Percentiles rank a stretch among this genome's conserved stretches.
These are phyloP conservation scores for Malania oleifera DNA, from an alignment of 164 flowering plant species.

Conservation along the genomic window DNA sequence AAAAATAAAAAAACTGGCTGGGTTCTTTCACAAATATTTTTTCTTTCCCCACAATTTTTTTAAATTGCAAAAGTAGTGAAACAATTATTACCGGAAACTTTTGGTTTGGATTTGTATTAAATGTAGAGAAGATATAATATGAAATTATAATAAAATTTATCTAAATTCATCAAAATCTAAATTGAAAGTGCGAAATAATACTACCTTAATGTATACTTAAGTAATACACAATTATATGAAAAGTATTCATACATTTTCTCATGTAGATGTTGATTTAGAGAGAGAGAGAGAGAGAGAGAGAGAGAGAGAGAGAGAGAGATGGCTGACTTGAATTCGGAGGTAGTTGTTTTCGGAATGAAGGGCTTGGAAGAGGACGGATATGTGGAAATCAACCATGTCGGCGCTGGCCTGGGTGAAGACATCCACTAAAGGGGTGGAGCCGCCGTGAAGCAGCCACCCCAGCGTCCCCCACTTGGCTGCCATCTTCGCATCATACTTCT, in stretches of 20 bases:
- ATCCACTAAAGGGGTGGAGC: slow-evolving; percentile 26
- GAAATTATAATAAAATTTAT: too few species aligned
- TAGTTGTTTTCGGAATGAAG: slow-evolving; percentile 22
- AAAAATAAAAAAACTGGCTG: background rate
- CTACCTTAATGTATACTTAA: background rate
- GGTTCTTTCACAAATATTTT: too few species aligned
- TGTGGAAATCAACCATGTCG: slow-evolving; percentile 30
- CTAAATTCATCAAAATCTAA: too few species aligned
- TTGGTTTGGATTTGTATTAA: too few species aligned
- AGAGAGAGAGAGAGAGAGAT: too few species aligned
- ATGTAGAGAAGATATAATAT: too few species aligned
- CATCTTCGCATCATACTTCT: slow-evolving; percentile 15
- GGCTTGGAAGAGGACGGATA: slow-evolving; percentile 23
- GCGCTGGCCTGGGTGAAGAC: slow-evolving; percentile 25
- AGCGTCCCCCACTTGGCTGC: slow-evolving; percentile 35
- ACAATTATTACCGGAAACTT: too few species aligned
- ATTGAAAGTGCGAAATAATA: too few species aligned
- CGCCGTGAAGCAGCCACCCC: slow-evolving; percentile 21
- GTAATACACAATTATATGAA: background rate
- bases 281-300: too few species aligned
- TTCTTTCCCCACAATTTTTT: too few species aligned
- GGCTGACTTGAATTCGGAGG: slow-evolving; percentile 38
- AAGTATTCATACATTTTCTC: background rate
- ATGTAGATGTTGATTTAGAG: too few species aligned
- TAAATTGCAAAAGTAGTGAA: too few species aligned